These are phyloP conservation scores for Paraphaeosphaeria minitans DNA, from an alignment of 2,329 filamentous ascomycete genomes.

Conservation along the genomic window DNA sequence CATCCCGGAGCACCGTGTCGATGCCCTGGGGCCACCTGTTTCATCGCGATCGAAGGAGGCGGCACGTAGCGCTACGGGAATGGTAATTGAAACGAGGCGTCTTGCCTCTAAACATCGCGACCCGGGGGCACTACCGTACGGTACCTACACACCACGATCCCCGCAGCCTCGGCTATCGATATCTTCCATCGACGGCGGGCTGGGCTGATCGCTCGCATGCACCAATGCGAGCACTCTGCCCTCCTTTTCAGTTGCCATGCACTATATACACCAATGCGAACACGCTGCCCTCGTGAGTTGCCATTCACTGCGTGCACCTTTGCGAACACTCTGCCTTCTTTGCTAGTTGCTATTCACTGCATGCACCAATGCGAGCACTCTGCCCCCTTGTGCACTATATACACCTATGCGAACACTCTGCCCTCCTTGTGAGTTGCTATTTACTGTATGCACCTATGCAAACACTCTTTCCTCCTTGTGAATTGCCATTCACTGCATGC, in stretches of 20 bases:
- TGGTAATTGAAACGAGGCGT: constrained; percentile 19
- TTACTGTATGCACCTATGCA: no score
- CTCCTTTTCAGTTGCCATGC: no score
- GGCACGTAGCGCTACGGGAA: constrained; percentile 17
- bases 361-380: neutral
- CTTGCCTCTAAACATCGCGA: constrained; percentile 9
- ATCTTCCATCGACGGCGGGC: constrained; percentile 18
- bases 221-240: neutral
- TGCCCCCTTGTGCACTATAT: no score
- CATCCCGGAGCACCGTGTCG: neutral
- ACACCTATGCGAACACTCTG: no score
- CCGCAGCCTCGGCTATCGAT: constrained; percentile 6
- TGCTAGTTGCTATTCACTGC: no score
- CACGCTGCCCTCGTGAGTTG: no score
- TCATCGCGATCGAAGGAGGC: neutral
- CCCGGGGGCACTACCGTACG: neutral
- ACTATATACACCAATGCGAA: no score
- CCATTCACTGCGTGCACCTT: no score
- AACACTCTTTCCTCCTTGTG: no score
- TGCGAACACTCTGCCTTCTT: no score
- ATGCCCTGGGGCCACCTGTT: neutral
- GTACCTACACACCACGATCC: neutral
- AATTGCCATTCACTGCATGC: no score
- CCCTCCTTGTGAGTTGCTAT: no score
- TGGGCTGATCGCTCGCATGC: neutral